Percentiles rank a stretch among this genome's conserved stretches.
phyloP scores from a whole-genome alignment of 257 asterid genomes.

The Verbena officinalis region DNA sequence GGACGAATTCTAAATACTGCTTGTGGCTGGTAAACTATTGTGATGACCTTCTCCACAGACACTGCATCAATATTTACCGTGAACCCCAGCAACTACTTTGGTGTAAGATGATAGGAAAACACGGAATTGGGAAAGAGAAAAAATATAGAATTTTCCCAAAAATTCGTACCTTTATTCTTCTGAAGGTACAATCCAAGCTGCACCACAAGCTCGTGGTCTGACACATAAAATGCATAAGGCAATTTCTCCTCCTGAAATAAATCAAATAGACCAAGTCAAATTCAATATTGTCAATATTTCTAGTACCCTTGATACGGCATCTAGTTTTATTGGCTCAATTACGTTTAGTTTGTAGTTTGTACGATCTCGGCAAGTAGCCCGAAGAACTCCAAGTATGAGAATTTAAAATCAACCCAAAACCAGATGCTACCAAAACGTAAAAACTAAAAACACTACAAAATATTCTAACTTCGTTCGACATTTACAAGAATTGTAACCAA shows the following conservation, averaged over 20 bases:
- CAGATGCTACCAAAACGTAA: background rate
- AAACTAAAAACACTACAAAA: background rate
- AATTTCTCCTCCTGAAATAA: constrained; percentile 73
- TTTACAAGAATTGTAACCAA: background rate
- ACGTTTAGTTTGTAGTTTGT: background rate
- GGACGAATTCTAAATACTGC: constrained; percentile 96
- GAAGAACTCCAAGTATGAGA: constrained; percentile 8
- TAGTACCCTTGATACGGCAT: background rate
- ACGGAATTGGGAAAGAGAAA: background rate
- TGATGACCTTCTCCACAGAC: constrained; percentile 88
- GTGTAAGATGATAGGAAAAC: background rate
- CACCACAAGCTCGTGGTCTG: constrained; percentile 80
- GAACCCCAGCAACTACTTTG: constrained; percentile 28
- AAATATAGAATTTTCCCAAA: constrained; percentile 9
- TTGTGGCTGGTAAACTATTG: constrained; percentile 92
- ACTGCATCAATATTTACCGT: constrained; percentile 53
- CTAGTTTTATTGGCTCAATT: constrained; percentile 2
- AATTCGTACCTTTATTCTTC: constrained; percentile 65
- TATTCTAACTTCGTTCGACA: background rate
- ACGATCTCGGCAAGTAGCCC: background rate
- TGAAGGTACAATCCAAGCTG: constrained; percentile 76
- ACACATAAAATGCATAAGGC: constrained; percentile 89
- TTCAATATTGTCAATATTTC: background rate
- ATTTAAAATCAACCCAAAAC: background rate
- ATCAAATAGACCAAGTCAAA: constrained; percentile 23